Base-by-base conservation (phyloP, 1,284 basidiomycete species). In the Megacollybia platyphylla region DNA sequence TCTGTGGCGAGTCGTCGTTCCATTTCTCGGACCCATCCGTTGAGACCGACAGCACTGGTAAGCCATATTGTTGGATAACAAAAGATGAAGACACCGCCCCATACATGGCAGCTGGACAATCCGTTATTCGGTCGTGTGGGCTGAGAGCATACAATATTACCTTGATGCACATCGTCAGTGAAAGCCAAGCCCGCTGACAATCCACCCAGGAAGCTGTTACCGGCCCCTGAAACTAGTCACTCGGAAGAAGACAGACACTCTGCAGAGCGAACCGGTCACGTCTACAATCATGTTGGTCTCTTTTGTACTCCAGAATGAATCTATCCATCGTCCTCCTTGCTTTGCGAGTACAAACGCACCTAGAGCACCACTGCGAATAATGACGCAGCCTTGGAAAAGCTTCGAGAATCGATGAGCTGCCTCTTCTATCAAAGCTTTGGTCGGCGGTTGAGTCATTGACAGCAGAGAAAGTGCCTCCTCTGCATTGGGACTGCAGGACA, bases 121-220 rank as follows among this genome's bases (percentile, higher is more conserved):
- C 42, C 34, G 49, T 44, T 47, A 46, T 52, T 44, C 24, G 29
- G 28, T 40, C 32, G 15, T 18, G 36, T 32, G 20, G 1, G 29
- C 30, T 29, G 28, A 39, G 44, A 40, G 9, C 39, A 43, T 30
- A 24, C 42, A 20, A 5, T 52, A 67, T 47, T 49, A 87, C 87
- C 87, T 65, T 76, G 60, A 39, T 70, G 67, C 8, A 81, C 59
- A 55, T 90, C 71, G 0, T 69, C 52, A 26, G 70, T 61, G 37
- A 80, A 51, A 9, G 66, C 48, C 39, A 92, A 55, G 0, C 88
- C 88, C 4, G 87, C 89, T 10, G 75, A 76, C 6, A 93, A 64
- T 0, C 88, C 86, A 7, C 90, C 91, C 28, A 93, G 62, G 57
- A 92, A 94, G 41, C 77, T 75, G 60, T 94, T 94, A 7, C 90